These are phyloP conservation scores for Fagopyrum tataricum DNA, from an alignment of 148 eudicot species.

Conservation along the genomic window DNA sequence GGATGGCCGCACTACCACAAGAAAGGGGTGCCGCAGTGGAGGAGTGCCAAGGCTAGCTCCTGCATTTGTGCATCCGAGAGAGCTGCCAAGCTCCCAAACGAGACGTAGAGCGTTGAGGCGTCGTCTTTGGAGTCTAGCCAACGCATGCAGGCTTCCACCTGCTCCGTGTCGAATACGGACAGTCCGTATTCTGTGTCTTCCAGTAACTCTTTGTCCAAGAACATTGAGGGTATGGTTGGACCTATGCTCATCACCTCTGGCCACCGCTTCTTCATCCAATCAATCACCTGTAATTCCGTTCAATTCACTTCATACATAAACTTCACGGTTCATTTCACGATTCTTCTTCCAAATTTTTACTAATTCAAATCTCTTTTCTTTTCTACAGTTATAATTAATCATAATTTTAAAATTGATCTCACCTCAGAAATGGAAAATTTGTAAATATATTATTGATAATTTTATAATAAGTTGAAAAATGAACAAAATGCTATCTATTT, in stretches of 20 bases:
- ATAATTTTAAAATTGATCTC: too few species aligned
- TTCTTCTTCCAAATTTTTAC: too few species aligned
- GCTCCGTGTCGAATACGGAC: too few species aligned
- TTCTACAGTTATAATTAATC: too few species aligned
- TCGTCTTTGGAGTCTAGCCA: slow-evolving; percentile 30
- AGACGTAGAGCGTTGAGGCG: slow-evolving; percentile 29
- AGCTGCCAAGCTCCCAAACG: slow-evolving; percentile 37
- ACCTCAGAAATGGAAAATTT: too few species aligned
- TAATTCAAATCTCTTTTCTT: too few species aligned
- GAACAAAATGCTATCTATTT: too few species aligned
- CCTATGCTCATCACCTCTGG: slow-evolving; percentile 27
- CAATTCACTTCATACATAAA: too few species aligned
- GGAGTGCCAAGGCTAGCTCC: slow-evolving; percentile 33
- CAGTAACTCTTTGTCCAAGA: slow-evolving; percentile 16
- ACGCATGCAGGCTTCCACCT: slow-evolving; percentile 19
- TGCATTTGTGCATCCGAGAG: slow-evolving; percentile 23
- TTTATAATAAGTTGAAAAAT: too few species aligned
- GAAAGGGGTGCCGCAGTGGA: slow-evolving; percentile 17
- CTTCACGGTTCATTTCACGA: too few species aligned
- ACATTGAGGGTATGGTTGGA: slow-evolving; percentile 30
- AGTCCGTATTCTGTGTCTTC: slow-evolving; percentile 14
- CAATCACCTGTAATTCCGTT: too few species aligned
- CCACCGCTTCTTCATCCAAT: slow-evolving; percentile 21
- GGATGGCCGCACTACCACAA: slow-evolving; percentile 33
- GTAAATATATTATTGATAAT: too few species aligned